Evolutionary conservation across 163 green algal genomes (phyloP).

Genomic region (Chloroidium sp.): DNA sequence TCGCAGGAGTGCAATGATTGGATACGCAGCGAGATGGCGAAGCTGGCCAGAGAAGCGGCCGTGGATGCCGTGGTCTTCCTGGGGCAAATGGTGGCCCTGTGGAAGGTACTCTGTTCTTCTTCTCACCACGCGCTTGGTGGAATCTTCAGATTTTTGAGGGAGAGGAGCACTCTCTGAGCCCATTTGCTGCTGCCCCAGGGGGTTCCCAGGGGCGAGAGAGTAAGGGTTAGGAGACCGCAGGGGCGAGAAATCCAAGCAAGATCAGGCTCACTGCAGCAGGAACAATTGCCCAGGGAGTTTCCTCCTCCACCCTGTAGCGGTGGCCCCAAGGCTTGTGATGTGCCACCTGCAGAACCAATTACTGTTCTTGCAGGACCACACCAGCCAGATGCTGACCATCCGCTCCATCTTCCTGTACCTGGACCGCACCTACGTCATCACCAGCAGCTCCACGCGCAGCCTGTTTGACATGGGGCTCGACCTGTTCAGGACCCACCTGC

Average conservation of each 20-base stretch:
- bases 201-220: not conserved
- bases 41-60: constrained; percentile 29
- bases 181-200: no score
- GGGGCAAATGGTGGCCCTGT: constrained; percentile 18
- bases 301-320: no score
- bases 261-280: no score
- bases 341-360: not conserved
- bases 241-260: no score
- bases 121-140: no score
- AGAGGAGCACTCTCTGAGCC: no score
- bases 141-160: no score
- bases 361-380: constrained; percentile 43
- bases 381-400: constrained; percentile 70
- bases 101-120: not conserved
- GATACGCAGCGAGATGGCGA: constrained; percentile 41
- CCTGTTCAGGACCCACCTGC: constrained; percentile 72
- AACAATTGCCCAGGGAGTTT: no score
- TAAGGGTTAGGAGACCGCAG: no score
- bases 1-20: constrained; percentile 57
- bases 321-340: no score
- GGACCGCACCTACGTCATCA: constrained; percentile 76
- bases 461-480: constrained; percentile 85
- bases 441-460: constrained; percentile 36
- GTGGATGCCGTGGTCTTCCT: constrained; percentile 51
- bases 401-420: constrained; percentile 93